These are phyloP conservation scores for Coemansia sp. DNA, from an alignment of 192 early-diverging fungal species.

Conservation along the genomic window DNA sequence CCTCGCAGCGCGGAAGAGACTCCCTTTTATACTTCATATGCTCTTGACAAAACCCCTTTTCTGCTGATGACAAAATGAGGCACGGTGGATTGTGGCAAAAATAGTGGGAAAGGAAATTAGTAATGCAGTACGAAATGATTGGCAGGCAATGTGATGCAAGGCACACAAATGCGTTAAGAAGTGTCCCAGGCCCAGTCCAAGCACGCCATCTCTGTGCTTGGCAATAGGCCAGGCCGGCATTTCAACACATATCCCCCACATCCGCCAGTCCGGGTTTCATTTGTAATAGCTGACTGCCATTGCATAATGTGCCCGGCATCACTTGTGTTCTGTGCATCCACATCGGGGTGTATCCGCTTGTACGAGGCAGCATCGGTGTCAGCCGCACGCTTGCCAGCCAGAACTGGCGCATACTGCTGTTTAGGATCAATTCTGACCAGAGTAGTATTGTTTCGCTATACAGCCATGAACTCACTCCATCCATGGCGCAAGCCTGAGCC, in stretches of 20 bases:
- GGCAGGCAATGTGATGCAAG: background rate
- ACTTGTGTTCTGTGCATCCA: no score
- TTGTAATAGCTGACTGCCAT: no score
- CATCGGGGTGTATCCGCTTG: no score
- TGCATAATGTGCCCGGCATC: no score
- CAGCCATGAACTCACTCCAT: no score
- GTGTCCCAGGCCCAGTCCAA: slow-evolving; percentile 1
- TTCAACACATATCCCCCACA: background rate
- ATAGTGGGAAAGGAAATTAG: background rate
- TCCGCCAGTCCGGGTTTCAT: no score
- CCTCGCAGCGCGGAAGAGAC: background rate
- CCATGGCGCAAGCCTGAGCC: no score
- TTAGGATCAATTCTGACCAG: no score
- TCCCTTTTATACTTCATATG: background rate
- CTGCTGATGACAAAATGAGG: slow-evolving; percentile 4
- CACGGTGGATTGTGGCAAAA: slow-evolving; percentile 6
- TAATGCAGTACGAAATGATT: slow-evolving; percentile 1
- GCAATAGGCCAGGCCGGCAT: slow-evolving; percentile 9
- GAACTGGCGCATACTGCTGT: no score
- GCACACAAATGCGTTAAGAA: background rate
- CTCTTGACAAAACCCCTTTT: background rate
- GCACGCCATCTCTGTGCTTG: slow-evolving; percentile 14
- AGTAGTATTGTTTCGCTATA: no score
- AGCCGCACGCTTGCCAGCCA: no score
- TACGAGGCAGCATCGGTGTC: no score